Evolutionary conservation across 805 yeast genomes (phyloP).

Genomic region (Ogataea haglerorum): DNA sequence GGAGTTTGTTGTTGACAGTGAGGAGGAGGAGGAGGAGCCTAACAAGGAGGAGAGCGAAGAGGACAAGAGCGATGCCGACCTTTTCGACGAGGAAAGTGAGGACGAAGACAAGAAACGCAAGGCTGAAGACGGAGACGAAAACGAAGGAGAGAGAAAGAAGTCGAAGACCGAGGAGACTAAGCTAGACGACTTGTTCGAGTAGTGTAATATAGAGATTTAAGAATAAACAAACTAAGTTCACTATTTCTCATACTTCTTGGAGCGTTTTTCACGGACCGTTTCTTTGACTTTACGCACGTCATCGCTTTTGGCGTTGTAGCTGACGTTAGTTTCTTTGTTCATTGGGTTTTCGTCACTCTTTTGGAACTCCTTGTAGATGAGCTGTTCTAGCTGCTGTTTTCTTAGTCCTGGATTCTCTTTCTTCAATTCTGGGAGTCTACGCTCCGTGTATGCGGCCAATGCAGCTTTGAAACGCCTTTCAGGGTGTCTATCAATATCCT

Average conservation of each 20-base stretch:
- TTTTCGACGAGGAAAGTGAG: slow-evolving; percentile 28
- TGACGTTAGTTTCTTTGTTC: slow-evolving; percentile 67
- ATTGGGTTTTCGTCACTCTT: slow-evolving; percentile 80
- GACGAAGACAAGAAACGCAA: slow-evolving; percentile 19
- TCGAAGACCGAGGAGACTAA: slow-evolving; percentile 22
- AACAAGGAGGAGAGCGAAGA: slow-evolving; percentile 14
- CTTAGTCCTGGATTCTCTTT: slow-evolving; percentile 79
- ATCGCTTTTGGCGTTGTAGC: slow-evolving; percentile 59
- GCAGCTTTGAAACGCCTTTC: slow-evolving; percentile 89
- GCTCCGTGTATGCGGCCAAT: slow-evolving; percentile 63
- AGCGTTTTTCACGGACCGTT: slow-evolving; percentile 28
- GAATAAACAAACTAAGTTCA: slow-evolving; percentile 1
- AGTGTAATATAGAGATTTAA: slow-evolving; percentile 9
- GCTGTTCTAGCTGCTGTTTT: slow-evolving; percentile 71
- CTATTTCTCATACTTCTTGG: slow-evolving; percentile 32
- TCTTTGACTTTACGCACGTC: slow-evolving; percentile 41
- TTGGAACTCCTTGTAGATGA: slow-evolving; percentile 75
- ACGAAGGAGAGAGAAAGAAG: slow-evolving; percentile 16
- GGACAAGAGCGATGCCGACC: slow-evolving; percentile 7
- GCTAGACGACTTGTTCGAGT: slow-evolving; percentile 20
- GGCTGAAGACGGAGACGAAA: slow-evolving; percentile 10
- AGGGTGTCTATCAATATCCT: slow-evolving; percentile 80
- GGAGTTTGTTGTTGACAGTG: slow-evolving; percentile 30
- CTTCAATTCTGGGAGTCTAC: slow-evolving; percentile 66
- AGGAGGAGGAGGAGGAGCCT: slow-evolving; percentile 26